Base-by-base conservation (phyloP, 352 stramenopile genomes). In the Phytophthora pluvialis region DNA sequence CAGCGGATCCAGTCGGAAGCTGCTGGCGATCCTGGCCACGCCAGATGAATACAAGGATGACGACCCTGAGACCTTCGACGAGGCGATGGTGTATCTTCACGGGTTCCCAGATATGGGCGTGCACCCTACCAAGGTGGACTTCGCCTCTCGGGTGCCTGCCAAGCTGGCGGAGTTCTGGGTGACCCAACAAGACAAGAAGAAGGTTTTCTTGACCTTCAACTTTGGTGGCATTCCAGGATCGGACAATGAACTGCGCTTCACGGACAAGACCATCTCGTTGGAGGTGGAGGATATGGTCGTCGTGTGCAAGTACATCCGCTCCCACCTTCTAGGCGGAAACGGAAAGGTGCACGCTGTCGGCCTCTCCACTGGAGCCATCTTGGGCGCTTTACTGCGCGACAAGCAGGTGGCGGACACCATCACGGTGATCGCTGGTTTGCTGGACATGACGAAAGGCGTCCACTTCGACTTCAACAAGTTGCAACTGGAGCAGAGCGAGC, bases 21-120 rank as follows among this genome's bases (percentile, higher is more conserved):
- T 77, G 32, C 5, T 73, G 31, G 64, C 46, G 26, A 54, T 77
- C 43, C 10, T 73, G 10, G 63, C 69, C 16, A 77, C 53, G 9
- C 15, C 45, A 0, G 56, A 69, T 29, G 38, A 57, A 12, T 40
- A 49, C 49, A 60, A 57, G 3, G 35, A 26, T 28, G 38, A 31
- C 16, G 10, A 10, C 10, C 10, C 16, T 18, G 21, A 28, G 32
- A 21, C 9, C 15, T 80, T 75, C 45, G 72, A 79, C 32, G 73
- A 81, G 4, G 73, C 83, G 29, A 66, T 90, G 57, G 69, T 91
- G 36, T 93, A 91, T 70, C 59, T 93, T 12, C 82, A 93, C 52
- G 85, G 85, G 1, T 93, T 93, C 49, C 82, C 85, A 9, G 85
- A 91, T 54, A 75, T 93, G 53, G 62, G 77, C 1, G 85, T 93